phyloP scores from a whole-genome alignment of 176 grass and related monocot species.

The Musa beccarii region DNA sequence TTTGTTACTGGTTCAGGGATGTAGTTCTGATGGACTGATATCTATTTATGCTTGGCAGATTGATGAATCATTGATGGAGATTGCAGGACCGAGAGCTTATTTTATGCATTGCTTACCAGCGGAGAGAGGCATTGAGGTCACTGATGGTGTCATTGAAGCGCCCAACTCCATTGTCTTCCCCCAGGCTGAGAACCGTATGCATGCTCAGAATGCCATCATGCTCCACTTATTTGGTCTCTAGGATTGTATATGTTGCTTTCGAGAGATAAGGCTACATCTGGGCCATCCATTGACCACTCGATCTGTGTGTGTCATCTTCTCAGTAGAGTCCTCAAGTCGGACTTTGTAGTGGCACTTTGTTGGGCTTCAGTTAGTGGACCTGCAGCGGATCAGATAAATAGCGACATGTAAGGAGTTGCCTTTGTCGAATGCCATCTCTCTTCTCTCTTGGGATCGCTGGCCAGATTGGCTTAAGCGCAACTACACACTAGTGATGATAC shows the following conservation, averaged over 20 bases:
- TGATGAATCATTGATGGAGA: conserved; percentile 86
- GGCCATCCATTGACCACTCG: not conserved
- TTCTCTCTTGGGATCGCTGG: not conserved
- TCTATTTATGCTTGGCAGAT: conserved; percentile 29
- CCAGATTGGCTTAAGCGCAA: too few species aligned
- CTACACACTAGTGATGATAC: too few species aligned
- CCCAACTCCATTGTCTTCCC: conserved; percentile 88
- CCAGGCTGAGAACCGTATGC: conserved; percentile 92
- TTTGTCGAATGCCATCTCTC: not conserved
- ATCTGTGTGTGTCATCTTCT: not conserved
- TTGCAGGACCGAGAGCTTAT: conserved; percentile 69
- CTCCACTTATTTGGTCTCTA: conserved; percentile 59
- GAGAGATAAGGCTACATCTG: too few species aligned
- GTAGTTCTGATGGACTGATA: not conserved
- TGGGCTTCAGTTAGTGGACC: not conserved
- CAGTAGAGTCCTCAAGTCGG: not conserved
- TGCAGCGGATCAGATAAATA: not conserved
- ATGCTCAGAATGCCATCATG: conserved; percentile 92
- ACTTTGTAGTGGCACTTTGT: not conserved
- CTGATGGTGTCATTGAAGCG: conserved; percentile 64
- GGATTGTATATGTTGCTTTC: not conserved
- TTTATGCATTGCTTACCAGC: conserved; percentile 97
- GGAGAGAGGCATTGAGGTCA: conserved; percentile 86
- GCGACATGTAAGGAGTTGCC: not conserved
- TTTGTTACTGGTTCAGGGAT: not conserved